These are phyloP conservation scores for Bacidia gigantensis DNA, from an alignment of 495 filamentous ascomycete species.

Conservation along the genomic window DNA sequence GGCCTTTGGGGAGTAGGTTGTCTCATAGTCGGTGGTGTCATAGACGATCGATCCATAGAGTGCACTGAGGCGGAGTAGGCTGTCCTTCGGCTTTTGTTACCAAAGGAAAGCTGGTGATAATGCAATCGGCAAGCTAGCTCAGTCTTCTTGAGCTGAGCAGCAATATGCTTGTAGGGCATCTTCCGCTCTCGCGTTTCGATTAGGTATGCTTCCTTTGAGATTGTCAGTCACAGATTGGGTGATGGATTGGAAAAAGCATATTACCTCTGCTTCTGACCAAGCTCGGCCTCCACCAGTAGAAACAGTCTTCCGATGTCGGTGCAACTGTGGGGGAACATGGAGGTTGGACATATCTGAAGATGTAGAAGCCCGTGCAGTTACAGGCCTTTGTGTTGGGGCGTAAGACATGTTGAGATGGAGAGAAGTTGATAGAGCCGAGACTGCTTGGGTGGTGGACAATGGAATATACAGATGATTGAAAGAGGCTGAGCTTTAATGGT, in stretches of 20 bases:
- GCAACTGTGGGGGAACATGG: conserved; percentile 9
- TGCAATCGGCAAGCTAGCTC: conserved; percentile 75
- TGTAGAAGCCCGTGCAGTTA: conserved; percentile 7
- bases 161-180: conserved; percentile 84
- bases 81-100: conserved; percentile 58
- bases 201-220: conserved; percentile 60
- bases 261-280: conserved; percentile 68
- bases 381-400: conserved; percentile 14
- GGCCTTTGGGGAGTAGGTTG: conserved; percentile 17
- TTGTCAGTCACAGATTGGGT: conserved; percentile 5
- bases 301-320: conserved; percentile 40
- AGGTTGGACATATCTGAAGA: conserved; percentile 12
- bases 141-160: conserved; percentile 69
- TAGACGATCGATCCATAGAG: conserved; percentile 19
- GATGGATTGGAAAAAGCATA: conserved; percentile 9
- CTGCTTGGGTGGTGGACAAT: not conserved
- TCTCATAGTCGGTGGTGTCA: conserved; percentile 18
- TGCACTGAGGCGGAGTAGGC: conserved; percentile 43
- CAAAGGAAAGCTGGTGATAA: conserved; percentile 72
- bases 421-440: not conserved
- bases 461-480: not conserved
- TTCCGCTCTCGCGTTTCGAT: conserved; percentile 71
- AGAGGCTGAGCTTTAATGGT: conserved; percentile 2
- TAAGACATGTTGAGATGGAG: conserved; percentile 7
- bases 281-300: conserved; percentile 60